These are phyloP conservation scores for Pyrenophora tritici-repentis DNA, from an alignment of 2,329 filamentous ascomycete genomes.

Conservation along the genomic window DNA sequence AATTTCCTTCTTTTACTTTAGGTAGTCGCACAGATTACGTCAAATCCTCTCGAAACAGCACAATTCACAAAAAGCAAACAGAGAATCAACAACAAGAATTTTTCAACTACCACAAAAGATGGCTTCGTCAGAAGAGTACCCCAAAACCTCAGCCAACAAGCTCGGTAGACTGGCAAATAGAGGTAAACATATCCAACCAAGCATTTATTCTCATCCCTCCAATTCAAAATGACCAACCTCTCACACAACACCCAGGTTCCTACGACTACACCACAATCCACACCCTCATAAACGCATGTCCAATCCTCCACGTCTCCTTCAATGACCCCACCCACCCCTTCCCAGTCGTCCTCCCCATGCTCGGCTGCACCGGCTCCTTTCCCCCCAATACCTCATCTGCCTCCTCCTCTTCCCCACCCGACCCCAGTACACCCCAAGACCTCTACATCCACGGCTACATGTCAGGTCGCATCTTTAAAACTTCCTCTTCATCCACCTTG, in stretches of 20 bases:
- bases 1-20: background rate
- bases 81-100: background rate
- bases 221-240: background rate
- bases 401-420: conserved; percentile 52
- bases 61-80: background rate
- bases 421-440: conserved; percentile 56
- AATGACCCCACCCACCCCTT: conserved; percentile 59
- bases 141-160: conserved; percentile 36
- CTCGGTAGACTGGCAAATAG: conserved; percentile 36
- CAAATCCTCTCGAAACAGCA: background rate
- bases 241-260: conserved; percentile 16
- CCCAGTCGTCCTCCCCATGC: conserved; percentile 48
- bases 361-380: conserved; percentile 48
- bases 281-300: conserved; percentile 35
- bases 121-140: conserved; percentile 24
- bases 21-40: no score
- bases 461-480: conserved; percentile 64
- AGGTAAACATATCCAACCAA: conserved; percentile 16
- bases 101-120: background rate
- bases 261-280: conserved; percentile 47
- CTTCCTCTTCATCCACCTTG: background rate
- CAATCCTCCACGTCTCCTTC: conserved; percentile 46
- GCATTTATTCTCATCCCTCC: no score
- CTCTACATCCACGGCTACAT: conserved; percentile 46
- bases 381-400: background rate